These are phyloP conservation scores for Grosmannia huntii DNA, from an alignment of 2,329 filamentous ascomycete species.

Conservation along the genomic window DNA sequence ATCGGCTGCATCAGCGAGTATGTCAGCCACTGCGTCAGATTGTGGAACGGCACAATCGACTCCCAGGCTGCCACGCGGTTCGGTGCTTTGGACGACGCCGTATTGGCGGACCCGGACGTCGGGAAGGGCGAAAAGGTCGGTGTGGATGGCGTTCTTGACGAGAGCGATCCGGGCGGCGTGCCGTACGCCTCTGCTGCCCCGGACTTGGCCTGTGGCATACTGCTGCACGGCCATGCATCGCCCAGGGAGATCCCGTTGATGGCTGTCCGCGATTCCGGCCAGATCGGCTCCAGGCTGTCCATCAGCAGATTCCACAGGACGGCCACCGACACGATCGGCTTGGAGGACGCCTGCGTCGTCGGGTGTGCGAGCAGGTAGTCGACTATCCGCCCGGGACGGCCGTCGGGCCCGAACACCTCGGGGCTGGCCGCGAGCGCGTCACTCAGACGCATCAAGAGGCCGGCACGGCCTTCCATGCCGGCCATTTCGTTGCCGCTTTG, in stretches of 20 bases:
- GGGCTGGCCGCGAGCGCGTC: slow-evolving; percentile 62
- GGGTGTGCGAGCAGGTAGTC: slow-evolving; percentile 91
- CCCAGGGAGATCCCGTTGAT: slow-evolving; percentile 80
- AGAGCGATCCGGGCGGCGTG: slow-evolving; percentile 8
- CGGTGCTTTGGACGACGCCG: slow-evolving; percentile 10
- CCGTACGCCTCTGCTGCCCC: neutral
- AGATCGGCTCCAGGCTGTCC: slow-evolving; percentile 74
- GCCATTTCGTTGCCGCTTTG: slow-evolving; percentile 67
- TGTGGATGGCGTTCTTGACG: slow-evolving; percentile 22
- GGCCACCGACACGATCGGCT: slow-evolving; percentile 74
- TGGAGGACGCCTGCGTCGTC: slow-evolving; percentile 75
- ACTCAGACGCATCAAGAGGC: slow-evolving; percentile 62
- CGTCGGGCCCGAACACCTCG: slow-evolving; percentile 73
- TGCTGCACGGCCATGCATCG: slow-evolving; percentile 84
- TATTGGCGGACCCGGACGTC: slow-evolving; percentile 18
- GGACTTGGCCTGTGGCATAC: slow-evolving; percentile 49
- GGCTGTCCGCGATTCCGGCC: slow-evolving; percentile 74
- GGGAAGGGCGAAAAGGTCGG: slow-evolving; percentile 40
- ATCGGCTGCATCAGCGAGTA: slow-evolving; percentile 71
- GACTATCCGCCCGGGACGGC: slow-evolving; percentile 85
- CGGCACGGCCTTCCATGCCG: slow-evolving; percentile 73
- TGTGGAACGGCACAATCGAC: slow-evolving; percentile 53
- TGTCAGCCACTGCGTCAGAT: slow-evolving; percentile 86
- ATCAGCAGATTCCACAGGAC: slow-evolving; percentile 87
- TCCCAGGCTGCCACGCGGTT: slow-evolving; percentile 51